phyloP scores from a whole-genome alignment of 306 rosid species.

The Crotalaria pallida region DNA sequence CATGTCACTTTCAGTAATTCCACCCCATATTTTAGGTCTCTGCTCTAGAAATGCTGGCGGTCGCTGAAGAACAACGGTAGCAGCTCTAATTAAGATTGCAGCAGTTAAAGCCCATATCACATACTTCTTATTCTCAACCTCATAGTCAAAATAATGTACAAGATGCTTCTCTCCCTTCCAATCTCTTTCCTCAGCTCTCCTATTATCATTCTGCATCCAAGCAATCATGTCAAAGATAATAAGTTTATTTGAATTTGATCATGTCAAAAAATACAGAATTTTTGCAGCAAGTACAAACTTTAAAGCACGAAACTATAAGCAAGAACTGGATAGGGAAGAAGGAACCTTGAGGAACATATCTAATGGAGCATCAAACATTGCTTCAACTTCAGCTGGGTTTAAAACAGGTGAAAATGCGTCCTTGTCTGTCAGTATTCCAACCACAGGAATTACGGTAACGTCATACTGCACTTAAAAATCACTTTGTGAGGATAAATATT shows the following conservation, averaged over 20 bases:
- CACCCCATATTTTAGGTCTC: slow-evolving; percentile 67
- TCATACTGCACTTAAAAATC: slow-evolving; percentile 43
- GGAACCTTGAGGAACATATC: slow-evolving; percentile 89
- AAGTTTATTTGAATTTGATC: not conserved
- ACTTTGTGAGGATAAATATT: slow-evolving; percentile 1
- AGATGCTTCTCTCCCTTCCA: slow-evolving; percentile 67
- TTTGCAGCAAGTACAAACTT: not conserved
- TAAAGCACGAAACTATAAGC: not conserved
- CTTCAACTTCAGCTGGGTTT: slow-evolving; percentile 72
- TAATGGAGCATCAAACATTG: slow-evolving; percentile 73
- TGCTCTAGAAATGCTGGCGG: slow-evolving; percentile 70
- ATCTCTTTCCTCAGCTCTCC: slow-evolving; percentile 70
- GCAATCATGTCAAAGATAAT: slow-evolving; percentile 14
- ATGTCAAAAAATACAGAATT: not conserved
- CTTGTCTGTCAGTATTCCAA: slow-evolving; percentile 58
- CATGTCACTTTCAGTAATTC: slow-evolving; percentile 32
- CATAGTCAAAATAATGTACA: slow-evolving; percentile 58
- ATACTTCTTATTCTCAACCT: slow-evolving; percentile 41
- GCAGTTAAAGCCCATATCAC: slow-evolving; percentile 95
- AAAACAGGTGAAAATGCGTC: slow-evolving; percentile 61
- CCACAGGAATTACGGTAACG: slow-evolving; percentile 64
- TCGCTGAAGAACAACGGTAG: slow-evolving; percentile 50
- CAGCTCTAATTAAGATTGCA: slow-evolving; percentile 60
- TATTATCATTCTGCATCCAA: slow-evolving; percentile 60
- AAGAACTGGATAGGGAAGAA: not conserved